Conservation (phyloP, 371 early-diverging fungal species). For the Mortierella sp. region DNA sequence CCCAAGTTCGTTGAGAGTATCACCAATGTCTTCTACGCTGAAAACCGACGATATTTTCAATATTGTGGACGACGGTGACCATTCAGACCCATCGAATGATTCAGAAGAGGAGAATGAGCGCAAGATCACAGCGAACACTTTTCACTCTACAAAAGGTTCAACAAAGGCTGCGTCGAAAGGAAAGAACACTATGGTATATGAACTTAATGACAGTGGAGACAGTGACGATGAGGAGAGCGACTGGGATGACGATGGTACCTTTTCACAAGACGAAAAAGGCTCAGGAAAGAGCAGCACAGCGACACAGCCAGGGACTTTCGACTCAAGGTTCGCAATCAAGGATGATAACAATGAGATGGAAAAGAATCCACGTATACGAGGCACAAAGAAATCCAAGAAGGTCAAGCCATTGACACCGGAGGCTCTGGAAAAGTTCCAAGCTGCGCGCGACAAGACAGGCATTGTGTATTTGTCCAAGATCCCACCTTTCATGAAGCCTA, state of each 20-base stretch:
- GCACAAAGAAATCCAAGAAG: constrained; percentile 56
- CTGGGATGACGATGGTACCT: constrained; percentile 44
- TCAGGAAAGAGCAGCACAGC: constrained; percentile 36
- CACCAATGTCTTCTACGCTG: constrained; percentile 23
- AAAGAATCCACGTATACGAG: constrained; percentile 23
- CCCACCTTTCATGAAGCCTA: constrained; percentile 92
- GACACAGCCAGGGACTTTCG: neutral
- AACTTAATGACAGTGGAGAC: constrained; percentile 51
- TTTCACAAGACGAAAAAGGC: constrained; percentile 45
- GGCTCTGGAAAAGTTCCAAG: constrained; percentile 77
- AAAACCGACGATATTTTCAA: constrained; percentile 40
- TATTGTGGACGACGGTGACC: constrained; percentile 18
- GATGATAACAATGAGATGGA: constrained; percentile 20
- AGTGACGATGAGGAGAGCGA: constrained; percentile 21
- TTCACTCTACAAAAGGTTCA: neutral
- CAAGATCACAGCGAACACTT: neutral
- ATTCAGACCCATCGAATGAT: constrained; percentile 37
- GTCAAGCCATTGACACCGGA: constrained; percentile 75
- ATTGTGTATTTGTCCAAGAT: constrained; percentile 91
- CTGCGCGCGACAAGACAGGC: constrained; percentile 79
- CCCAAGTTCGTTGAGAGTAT: too few relatives aligned
- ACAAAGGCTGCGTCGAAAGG: constrained; percentile 16
- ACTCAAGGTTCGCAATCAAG: constrained; percentile 17
- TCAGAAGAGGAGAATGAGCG: constrained; percentile 32
- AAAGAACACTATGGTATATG: constrained; percentile 42